These are phyloP conservation scores for Colletotrichum somersetense DNA, from an alignment of 2,329 filamentous ascomycete genomes.

Conservation along the genomic window DNA sequence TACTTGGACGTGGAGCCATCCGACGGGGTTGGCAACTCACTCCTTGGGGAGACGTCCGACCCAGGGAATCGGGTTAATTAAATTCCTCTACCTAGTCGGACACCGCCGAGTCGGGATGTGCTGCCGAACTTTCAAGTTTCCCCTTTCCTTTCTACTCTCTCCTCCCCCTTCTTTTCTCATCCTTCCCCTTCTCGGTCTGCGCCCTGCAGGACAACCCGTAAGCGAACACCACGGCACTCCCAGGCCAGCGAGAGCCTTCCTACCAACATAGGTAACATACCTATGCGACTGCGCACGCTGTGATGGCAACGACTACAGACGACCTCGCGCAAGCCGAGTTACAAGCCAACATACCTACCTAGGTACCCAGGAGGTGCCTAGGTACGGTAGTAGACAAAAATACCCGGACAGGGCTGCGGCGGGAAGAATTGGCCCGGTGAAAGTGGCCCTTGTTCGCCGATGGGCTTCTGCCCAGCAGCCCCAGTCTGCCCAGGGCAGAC, in stretches of 20 bases:
- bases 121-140: too few species aligned
- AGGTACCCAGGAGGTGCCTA: too few species aligned
- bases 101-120: not conserved
- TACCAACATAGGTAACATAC: not conserved
- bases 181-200: not conserved
- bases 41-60: not conserved
- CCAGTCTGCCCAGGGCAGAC: not conserved
- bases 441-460: not conserved
- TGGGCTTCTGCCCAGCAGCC: not conserved
- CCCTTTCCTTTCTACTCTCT: not conserved
- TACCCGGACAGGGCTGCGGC: conserved; percentile 6
- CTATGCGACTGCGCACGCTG: not conserved
- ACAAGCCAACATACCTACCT: conserved; percentile 5
- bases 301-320: conserved; percentile 3
- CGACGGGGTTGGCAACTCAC: not conserved
- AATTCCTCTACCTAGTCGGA: not conserved
- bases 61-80: not conserved
- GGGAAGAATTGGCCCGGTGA: not conserved
- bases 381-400: not conserved
- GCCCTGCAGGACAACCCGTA: not conserved
- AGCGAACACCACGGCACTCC: not conserved
- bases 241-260: not conserved
- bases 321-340: conserved; percentile 15
- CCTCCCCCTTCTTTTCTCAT: not conserved
- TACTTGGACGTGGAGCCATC: not conserved